Percentiles rank a stretch among this genome's conserved stretches.
Conservation (phyloP, 1,284 basidiomycete genomes). For the Microbotryum violaceum region DNA sequence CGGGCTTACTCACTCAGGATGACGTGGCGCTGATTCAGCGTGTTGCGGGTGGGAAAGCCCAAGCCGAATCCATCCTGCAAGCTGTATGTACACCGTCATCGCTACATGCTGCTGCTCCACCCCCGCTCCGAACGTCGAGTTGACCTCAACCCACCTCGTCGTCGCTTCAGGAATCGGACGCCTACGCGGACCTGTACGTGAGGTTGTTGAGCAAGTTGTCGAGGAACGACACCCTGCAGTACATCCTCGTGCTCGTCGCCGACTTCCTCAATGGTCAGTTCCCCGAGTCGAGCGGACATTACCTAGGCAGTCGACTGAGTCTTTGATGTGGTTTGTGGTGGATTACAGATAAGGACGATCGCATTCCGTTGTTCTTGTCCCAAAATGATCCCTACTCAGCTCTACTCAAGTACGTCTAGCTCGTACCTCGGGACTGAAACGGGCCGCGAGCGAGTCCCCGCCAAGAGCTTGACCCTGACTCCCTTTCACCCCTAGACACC, state of each 20-base stretch:
- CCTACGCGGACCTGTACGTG: slow-evolving; percentile 83
- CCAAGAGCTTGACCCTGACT: not conserved
- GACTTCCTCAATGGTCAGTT: slow-evolving; percentile 71
- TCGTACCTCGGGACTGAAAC: slow-evolving; percentile 2
- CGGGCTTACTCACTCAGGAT: slow-evolving; percentile 77
- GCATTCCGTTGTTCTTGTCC: slow-evolving; percentile 39
- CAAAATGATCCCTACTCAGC: slow-evolving; percentile 76
- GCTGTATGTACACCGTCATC: slow-evolving; percentile 13
- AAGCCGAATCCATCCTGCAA: slow-evolving; percentile 29
- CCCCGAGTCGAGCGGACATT: too few relatives aligned
- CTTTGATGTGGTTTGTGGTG: slow-evolving; percentile 34
- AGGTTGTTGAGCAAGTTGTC: slow-evolving; percentile 86
- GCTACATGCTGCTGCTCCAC: not conserved
- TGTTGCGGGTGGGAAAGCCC: slow-evolving; percentile 46
- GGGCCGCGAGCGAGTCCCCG: not conserved
- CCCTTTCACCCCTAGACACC: slow-evolving; percentile 47
- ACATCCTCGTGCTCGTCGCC: slow-evolving; percentile 79
- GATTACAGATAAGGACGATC: slow-evolving; percentile 38
- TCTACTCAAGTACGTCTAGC: slow-evolving; percentile 58
- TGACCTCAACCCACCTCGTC: not conserved
- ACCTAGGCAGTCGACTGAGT: too few relatives aligned
- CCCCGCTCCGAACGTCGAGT: not conserved
- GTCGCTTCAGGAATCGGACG: slow-evolving; percentile 50
- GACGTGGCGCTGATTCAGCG: slow-evolving; percentile 86
- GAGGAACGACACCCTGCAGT: slow-evolving; percentile 88